These are phyloP conservation scores for Aspergillus floridensis DNA, from an alignment of 2,329 filamentous ascomycete species.

Conservation along the genomic window DNA sequence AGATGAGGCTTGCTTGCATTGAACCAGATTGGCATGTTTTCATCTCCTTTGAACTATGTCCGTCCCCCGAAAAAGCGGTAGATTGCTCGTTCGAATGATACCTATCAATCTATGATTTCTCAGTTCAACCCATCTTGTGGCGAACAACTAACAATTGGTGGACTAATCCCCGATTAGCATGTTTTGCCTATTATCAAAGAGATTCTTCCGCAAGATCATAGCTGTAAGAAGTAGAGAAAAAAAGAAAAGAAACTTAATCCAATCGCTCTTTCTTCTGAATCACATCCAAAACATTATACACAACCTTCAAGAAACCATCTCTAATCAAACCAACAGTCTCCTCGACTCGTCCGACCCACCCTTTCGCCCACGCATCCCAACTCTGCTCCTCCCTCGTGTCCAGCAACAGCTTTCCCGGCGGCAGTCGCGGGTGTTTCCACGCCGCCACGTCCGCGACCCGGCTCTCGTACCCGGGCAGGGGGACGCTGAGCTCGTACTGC, in stretches of 20 bases:
- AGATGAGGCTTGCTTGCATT: background rate
- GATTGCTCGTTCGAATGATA: no score
- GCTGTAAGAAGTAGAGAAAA: no score
- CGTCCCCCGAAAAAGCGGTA: no score
- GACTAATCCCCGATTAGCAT: no score
- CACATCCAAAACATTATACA: constrained; percentile 18
- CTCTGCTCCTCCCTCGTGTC: constrained; percentile 24
- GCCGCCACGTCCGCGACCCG: constrained; percentile 4
- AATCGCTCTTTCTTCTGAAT: constrained; percentile 19
- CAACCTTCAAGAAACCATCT: constrained; percentile 9
- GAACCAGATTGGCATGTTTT: background rate
- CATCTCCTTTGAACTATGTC: background rate
- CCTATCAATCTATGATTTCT: no score
- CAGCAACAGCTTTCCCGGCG: constrained; percentile 33
- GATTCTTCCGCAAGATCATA: no score
- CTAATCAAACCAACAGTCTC: constrained; percentile 13
- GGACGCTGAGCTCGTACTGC: constrained; percentile 51
- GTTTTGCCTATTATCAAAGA: no score
- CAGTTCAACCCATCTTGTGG: no score
- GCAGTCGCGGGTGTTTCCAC: constrained; percentile 19
- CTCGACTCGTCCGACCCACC: constrained; percentile 20
- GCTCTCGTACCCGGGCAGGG: constrained; percentile 20
- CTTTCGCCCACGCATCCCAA: constrained; percentile 23
- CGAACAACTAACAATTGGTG: no score
- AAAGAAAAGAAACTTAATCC: constrained; percentile 8